Conservation (phyloP, 495 filamentous ascomycete species). For the Neurospora sp. region DNA sequence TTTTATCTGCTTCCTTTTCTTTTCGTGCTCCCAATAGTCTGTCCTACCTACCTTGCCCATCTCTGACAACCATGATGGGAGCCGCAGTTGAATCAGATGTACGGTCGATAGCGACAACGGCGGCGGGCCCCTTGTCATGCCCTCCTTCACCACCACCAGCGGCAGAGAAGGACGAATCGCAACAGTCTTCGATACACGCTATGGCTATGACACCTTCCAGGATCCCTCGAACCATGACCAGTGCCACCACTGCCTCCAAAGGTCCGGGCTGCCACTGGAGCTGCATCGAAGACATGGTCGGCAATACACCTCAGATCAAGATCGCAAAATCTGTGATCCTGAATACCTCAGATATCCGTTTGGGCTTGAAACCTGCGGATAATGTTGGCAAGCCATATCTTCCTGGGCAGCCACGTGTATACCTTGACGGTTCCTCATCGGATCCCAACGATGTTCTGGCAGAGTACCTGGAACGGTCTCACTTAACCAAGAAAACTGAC, state of each 20-base stretch:
- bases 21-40: background rate
- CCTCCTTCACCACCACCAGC: background rate
- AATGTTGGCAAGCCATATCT: conserved; percentile 7
- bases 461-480: conserved; percentile 8
- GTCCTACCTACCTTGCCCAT: background rate
- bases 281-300: background rate
- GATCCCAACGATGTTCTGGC: conserved; percentile 1
- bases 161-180: background rate
- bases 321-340: background rate
- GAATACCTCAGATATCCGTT: background rate
- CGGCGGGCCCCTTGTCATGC: background rate
- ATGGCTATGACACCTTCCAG: background rate
- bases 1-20: background rate
- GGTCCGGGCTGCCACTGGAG: background rate
- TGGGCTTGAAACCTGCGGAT: background rate
- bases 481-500: conserved; percentile 11
- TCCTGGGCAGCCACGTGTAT: conserved; percentile 19
- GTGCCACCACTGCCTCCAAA: background rate
- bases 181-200: background rate
- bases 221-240: background rate
- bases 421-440: background rate
- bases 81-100: background rate
- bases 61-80: background rate
- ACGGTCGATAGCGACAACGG: background rate
- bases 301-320: background rate